Evolutionary conservation across 192 early-diverging fungal genomes (phyloP).

Genomic region (Allomyces macrogynus): DNA sequence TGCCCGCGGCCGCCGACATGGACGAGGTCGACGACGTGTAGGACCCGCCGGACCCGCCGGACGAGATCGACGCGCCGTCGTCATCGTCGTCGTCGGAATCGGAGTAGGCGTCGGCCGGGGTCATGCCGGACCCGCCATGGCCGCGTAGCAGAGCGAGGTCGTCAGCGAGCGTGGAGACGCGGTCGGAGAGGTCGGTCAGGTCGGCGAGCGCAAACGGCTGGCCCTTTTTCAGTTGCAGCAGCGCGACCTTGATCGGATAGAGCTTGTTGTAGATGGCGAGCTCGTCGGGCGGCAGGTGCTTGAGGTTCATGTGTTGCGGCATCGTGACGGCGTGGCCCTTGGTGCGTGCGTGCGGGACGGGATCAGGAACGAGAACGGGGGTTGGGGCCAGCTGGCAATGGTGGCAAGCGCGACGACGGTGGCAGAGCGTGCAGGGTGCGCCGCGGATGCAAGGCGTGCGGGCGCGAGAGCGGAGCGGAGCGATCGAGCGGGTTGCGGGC

Average conservation of each 20-base stretch:
- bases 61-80: not conserved
- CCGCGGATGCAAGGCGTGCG: no score
- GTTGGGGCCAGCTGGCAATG: no score
- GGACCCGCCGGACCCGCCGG: not conserved
- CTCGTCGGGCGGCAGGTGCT: slow-evolving; percentile 1
- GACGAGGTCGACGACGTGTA: not conserved
- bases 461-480: no score
- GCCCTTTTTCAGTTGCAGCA: not conserved
- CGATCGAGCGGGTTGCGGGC: no score
- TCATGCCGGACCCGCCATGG: no score
- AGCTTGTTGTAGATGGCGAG: not conserved
- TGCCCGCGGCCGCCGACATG: not conserved
- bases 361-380: no score
- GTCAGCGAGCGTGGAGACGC: not conserved
- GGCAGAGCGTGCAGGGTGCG: no score
- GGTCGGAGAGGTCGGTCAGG: not conserved
- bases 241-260: not conserved
- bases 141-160: not conserved
- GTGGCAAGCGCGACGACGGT: no score
- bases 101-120: no score
- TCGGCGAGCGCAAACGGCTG: not conserved
- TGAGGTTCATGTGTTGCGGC: not conserved
- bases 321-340: not conserved
- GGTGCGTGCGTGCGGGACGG: no score
- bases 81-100: not conserved